Percentiles rank a stretch among this genome's conserved stretches.
Evolutionary conservation across 163 green algal genomes (phyloP).

Genomic region (Scenedesmus sp.): DNA sequence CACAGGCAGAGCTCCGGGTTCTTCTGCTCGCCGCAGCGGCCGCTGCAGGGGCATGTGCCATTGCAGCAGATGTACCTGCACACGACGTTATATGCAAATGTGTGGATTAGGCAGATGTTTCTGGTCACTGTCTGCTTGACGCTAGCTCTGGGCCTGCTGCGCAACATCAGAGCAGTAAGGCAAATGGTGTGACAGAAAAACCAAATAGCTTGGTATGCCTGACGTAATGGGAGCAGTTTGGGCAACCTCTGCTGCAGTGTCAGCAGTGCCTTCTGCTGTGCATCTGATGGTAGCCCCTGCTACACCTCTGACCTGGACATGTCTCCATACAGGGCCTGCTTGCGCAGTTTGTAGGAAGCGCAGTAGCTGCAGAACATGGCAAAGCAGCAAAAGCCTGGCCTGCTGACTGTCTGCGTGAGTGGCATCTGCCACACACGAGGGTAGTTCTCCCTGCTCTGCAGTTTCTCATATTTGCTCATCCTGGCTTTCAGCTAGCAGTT

Average conservation of each 20-base stretch:
- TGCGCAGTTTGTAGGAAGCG: conserved; percentile 81
- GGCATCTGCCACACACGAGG: conserved; percentile 20
- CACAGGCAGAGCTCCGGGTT: conserved; percentile 87
- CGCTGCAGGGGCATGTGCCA: conserved; percentile 87
- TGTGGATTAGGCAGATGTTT: conserved; percentile 64
- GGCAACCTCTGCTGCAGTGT: not conserved
- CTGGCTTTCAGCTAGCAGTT: not conserved
- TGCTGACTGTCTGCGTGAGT: conserved; percentile 2
- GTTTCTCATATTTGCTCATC: conserved; percentile 46
- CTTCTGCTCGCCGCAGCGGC: conserved; percentile 78
- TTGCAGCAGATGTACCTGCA: conserved; percentile 88
- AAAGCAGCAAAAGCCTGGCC: conserved; percentile 47
- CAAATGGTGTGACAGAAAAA: no score
- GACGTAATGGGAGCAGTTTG: not conserved
- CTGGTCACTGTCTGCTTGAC: no score
- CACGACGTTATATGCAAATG: conserved; percentile 86
- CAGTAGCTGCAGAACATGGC: conserved; percentile 66
- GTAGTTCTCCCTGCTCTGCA: conserved; percentile 42
- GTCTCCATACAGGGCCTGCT: conserved; percentile 86
- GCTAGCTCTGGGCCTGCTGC: no score
- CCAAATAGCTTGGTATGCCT: no score
- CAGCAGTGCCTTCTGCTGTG: not conserved
- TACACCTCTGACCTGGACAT: conserved; percentile 72
- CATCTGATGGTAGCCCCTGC: no score
- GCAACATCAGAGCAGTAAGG: not conserved